Evolutionary conservation across 192 early-diverging fungal genomes (phyloP), one percentile per base, ranked within the genome.

Genomic region (Spinellus fusiger): DNA sequence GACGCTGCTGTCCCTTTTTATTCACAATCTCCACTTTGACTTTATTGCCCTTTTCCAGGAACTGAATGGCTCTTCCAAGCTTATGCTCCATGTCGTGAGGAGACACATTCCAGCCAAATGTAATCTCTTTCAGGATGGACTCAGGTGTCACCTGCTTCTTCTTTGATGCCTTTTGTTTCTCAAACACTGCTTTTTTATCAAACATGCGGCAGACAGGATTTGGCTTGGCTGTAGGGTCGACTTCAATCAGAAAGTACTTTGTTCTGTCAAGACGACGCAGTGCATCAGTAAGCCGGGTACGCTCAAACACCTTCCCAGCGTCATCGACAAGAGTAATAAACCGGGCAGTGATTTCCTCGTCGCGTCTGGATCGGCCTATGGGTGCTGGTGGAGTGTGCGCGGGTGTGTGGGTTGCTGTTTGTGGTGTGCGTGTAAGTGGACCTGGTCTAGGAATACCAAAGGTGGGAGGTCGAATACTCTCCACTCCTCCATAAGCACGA

Each of bases 41-140:
- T 31, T 73, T 66, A 33, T 80, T 66, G 9, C 81, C 81, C 66
- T 80, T 79, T 23, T 80, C 75, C 20, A 83, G 58, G 49, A 80
- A 80, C 26, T 68, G 76, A 31, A 62, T 59, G 3, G 67, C 77
- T 53, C 74, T 71, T 15, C 62, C 33, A 15, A 83, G 56, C 58
- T 83, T 83, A 57, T 79, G 81, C 8, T 58, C 56, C 54, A 80
- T 71, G 49, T 83, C 81, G 26, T 83, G 70, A 5, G 54, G 13
- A 32, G 75, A 69, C 28, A 79, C 79, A 15, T 75, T 77, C 81
- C 81, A 83, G 7, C 75, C 71, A 49, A 83, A 70, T 6, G 67
- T 60, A 1, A 83, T 54, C 40, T 83, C 78, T 55, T 83, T 83
- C 29, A 63, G 48, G 38, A 73, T 37, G 1, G 46, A 35, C 54